Evolutionary conservation across 2,329 filamentous ascomycete genomes (phyloP).

Genomic region (Ciborinia camelliae): DNA sequence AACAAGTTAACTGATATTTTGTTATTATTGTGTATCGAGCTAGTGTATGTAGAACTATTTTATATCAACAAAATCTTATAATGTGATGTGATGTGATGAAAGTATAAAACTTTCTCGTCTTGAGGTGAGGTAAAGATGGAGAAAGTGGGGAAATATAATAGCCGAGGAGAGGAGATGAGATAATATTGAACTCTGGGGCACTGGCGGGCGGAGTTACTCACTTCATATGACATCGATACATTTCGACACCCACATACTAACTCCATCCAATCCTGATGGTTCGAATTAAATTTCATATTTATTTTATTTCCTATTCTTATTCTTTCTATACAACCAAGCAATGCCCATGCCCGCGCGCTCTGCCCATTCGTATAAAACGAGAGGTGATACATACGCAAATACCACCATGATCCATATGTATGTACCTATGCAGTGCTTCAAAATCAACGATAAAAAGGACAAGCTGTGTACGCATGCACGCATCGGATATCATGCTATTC

Average conservation of each 20-base stretch:
- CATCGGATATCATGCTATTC: slow-evolving; percentile 11
- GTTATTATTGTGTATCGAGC: too few species aligned
- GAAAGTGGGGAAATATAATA: too few species aligned
- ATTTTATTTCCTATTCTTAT: not conserved
- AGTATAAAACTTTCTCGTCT: too few species aligned
- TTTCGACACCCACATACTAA: too few species aligned
- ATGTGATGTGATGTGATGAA: too few species aligned
- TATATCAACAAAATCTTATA: too few species aligned
- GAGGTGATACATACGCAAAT: not conserved
- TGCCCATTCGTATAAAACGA: not conserved
- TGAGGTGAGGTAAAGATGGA: too few species aligned
- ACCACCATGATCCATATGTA: not conserved
- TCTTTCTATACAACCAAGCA: slow-evolving; percentile 5
- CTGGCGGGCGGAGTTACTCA: not conserved
- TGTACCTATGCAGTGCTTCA: not conserved
- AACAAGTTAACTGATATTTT: too few species aligned
- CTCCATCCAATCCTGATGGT: too few species aligned
- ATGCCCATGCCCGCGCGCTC: not conserved
- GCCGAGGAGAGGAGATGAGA: not conserved
- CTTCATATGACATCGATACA: not conserved
- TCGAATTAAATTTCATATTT: not conserved
- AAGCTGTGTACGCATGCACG: not conserved
- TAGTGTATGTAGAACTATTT: too few species aligned
- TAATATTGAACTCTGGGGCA: not conserved
- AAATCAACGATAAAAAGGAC: not conserved